Evolutionary conservation across 176 grass and related monocot species (phyloP).

Genomic region (Phyllostachys edulis): DNA sequence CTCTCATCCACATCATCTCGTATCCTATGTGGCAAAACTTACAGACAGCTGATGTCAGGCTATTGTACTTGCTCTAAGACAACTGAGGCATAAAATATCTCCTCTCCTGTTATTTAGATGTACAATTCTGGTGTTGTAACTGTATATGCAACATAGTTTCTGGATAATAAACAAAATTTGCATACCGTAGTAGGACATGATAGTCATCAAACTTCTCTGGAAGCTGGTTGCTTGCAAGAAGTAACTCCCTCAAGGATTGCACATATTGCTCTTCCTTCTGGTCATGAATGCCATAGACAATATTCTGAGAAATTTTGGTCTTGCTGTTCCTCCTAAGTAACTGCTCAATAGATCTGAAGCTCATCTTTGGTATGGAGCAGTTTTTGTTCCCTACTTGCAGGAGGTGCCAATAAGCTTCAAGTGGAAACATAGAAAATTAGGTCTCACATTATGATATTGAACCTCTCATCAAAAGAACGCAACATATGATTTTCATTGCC

Average conservation of each 20-base stretch:
- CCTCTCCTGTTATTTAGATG: neutral
- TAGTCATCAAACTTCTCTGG: slow-evolving; percentile 88
- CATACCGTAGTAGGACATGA: slow-evolving; percentile 84
- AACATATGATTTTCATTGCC: neutral
- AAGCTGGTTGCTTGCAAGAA: slow-evolving; percentile 63
- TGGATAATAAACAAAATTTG: slow-evolving; percentile 2
- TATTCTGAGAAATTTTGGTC: slow-evolving; percentile 48
- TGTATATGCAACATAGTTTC: slow-evolving; percentile 14
- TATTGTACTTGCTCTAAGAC: too few species aligned
- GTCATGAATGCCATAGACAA: slow-evolving; percentile 50
- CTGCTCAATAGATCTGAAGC: slow-evolving; percentile 59
- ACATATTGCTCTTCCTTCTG: slow-evolving; percentile 64
- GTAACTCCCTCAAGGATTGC: slow-evolving; percentile 56
- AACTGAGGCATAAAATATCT: slow-evolving; percentile 22
- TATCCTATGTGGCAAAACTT: too few species aligned
- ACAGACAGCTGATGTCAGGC: too few species aligned
- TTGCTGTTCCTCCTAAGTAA: slow-evolving; percentile 57
- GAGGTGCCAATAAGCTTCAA: slow-evolving; percentile 57
- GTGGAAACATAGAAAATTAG: slow-evolving; percentile 34
- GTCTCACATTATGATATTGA: slow-evolving; percentile 10
- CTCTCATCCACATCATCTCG: too few species aligned
- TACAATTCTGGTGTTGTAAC: neutral
- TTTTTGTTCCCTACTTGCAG: slow-evolving; percentile 43
- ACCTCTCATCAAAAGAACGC: neutral
- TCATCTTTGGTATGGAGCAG: slow-evolving; percentile 56